Evolutionary conservation across 176 grass and related monocot species (phyloP).

Genomic region (Triticum monococcum): DNA sequence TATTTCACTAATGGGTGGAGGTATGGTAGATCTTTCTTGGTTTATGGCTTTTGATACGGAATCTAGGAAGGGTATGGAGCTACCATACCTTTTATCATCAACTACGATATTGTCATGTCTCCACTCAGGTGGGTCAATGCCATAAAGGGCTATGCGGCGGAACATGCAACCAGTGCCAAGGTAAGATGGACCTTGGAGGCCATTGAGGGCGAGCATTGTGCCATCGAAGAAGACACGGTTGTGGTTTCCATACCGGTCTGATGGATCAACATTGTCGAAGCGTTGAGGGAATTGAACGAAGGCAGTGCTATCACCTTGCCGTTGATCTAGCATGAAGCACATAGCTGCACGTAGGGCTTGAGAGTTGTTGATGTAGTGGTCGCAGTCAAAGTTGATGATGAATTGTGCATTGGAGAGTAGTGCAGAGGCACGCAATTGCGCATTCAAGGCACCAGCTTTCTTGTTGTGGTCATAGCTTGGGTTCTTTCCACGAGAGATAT

Average conservation of each 20-base stretch:
- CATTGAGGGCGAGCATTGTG: constrained; percentile 83
- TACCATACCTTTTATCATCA: background rate
- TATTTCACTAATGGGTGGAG: background rate
- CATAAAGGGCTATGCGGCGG: constrained; percentile 33
- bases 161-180: constrained; percentile 47
- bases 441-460: constrained; percentile 40
- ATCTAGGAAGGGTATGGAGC: background rate
- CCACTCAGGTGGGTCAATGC: constrained; percentile 6
- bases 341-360: constrained; percentile 21
- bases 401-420: constrained; percentile 31
- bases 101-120: background rate
- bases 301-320: constrained; percentile 48
- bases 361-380: constrained; percentile 46
- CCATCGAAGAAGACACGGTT: constrained; percentile 88
- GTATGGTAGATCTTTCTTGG: background rate
- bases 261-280: constrained; percentile 83
- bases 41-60: background rate
- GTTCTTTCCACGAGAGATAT: constrained; percentile 15
- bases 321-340: constrained; percentile 31
- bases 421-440: constrained; percentile 10
- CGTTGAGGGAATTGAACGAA: constrained; percentile 87
- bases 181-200: constrained; percentile 40
- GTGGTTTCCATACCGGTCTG: constrained; percentile 80
- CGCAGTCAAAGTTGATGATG: constrained; percentile 46
- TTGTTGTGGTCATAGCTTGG: constrained; percentile 30